A percentile compares a stretch with the other conserved stretches of the same genome.
These are phyloP conservation scores for Globisporangium nodosum DNA, from an alignment of 352 stramenopile genomes.

Conservation along the genomic window DNA sequence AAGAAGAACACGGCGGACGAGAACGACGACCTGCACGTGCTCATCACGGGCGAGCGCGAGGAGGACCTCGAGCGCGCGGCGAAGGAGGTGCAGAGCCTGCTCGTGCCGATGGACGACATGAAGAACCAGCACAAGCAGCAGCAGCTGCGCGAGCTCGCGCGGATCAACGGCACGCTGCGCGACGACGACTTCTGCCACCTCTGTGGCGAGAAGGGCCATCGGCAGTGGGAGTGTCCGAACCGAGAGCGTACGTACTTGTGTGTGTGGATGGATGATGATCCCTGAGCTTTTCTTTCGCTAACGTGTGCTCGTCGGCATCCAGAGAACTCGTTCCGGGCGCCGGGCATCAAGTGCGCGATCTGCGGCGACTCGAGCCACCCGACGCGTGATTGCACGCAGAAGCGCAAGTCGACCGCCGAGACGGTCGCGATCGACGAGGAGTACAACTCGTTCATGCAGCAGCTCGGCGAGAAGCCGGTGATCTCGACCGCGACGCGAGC, in stretches of 20 bases:
- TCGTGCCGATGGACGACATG: slow-evolving; percentile 90
- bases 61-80: slow-evolving; percentile 82
- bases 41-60: slow-evolving; percentile 90
- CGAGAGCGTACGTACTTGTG: slow-evolving; percentile 55
- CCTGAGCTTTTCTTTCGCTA: too few species aligned
- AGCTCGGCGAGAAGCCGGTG: slow-evolving; percentile 71
- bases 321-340: slow-evolving; percentile 63
- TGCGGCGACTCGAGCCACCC: slow-evolving; percentile 97
- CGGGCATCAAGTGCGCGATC: slow-evolving; percentile 95
- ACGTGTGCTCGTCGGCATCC: not conserved
- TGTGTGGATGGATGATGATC: slow-evolving; percentile 11
- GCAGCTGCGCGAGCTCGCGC: slow-evolving; percentile 96
- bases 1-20: slow-evolving; percentile 91
- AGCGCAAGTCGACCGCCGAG: slow-evolving; percentile 64
- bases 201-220: slow-evolving; percentile 98
- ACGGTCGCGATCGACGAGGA: slow-evolving; percentile 80
- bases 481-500: slow-evolving; percentile 52
- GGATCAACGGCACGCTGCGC: slow-evolving; percentile 98
- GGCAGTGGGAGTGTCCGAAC: slow-evolving; percentile 96
- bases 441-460: slow-evolving; percentile 85
- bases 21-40: slow-evolving; percentile 95
- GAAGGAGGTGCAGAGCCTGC: slow-evolving; percentile 86
- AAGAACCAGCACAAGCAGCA: slow-evolving; percentile 98
- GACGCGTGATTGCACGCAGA: slow-evolving; percentile 95
- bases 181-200: slow-evolving; percentile 97